Conservation (phyloP, 1,139 yeast species). For the Yamadazyma jaroonii region DNA sequence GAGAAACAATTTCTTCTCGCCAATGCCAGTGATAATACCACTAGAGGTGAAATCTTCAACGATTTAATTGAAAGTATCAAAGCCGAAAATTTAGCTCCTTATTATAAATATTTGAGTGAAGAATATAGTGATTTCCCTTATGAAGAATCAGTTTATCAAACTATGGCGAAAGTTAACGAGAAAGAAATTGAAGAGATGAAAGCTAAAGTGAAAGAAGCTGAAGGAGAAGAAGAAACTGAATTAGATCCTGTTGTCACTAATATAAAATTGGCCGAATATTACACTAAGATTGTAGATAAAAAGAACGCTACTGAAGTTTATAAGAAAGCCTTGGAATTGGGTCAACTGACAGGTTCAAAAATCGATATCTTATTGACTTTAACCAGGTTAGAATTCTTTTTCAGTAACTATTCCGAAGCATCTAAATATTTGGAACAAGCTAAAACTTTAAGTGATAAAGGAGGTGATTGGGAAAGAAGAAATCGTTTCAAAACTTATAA, state of each 20-base stretch:
- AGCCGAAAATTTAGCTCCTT: conserved; percentile 74
- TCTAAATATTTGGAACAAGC: conserved; percentile 74
- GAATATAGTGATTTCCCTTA: conserved; percentile 49
- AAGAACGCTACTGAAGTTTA: conserved; percentile 70
- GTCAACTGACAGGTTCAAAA: conserved; percentile 86
- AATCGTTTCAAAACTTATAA: conserved; percentile 89
- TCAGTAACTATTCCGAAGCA: conserved; percentile 69
- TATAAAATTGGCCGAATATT: conserved; percentile 82
- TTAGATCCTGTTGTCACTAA: conserved; percentile 76
- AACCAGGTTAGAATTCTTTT: conserved; percentile 84
- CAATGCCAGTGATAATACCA: conserved; percentile 24
- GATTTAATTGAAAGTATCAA: conserved; percentile 55
- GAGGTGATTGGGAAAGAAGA: conserved; percentile 99
- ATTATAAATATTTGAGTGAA: conserved; percentile 65
- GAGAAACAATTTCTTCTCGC: conserved; percentile 68
- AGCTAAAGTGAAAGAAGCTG: conserved; percentile 66
- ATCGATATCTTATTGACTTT: conserved; percentile 83
- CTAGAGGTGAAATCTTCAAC: conserved; percentile 35
- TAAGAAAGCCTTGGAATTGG: conserved; percentile 70
- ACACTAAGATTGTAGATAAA: conserved; percentile 79
- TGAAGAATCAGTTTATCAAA: conserved; percentile 57
- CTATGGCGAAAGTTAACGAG: conserved; percentile 53
- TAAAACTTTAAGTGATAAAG: conserved; percentile 78
- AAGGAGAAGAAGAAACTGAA: conserved; percentile 88
- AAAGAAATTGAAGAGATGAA: conserved; percentile 55